A percentile compares a stretch with the other conserved stretches of the same genome.
These are phyloP conservation scores for Sphagnum contortum DNA, from an alignment of 225 moss, liverwort and hornwort genomes.

Conservation along the genomic window DNA sequence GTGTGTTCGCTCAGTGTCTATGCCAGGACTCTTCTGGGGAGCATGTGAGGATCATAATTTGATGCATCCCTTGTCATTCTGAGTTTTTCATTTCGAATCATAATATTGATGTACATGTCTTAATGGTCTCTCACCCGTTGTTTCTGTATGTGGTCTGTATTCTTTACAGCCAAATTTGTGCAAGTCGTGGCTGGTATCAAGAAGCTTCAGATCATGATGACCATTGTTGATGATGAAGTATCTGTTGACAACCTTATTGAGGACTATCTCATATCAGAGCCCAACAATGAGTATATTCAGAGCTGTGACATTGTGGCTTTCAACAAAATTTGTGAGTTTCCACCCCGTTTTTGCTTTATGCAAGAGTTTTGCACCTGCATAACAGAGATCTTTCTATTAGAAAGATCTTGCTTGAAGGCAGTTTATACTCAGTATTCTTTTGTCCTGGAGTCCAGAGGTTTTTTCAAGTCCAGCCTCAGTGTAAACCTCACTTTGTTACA, in stretches of 20 bases:
- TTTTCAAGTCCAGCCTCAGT: no score
- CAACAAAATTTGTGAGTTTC: conserved; percentile 85
- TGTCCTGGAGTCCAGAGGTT: no score
- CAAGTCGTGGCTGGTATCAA: conserved; percentile 82
- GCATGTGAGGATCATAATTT: conserved; percentile 29
- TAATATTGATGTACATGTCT: not conserved
- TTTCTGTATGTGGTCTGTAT: no score
- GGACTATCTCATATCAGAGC: conserved; percentile 59
- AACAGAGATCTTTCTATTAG: no score
- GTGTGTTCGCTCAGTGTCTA: conserved; percentile 37
- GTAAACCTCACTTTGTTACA: no score
- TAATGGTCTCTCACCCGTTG: not conserved
- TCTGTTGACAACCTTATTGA: conserved; percentile 82
- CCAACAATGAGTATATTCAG: conserved; percentile 75
- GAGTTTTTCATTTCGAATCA: not conserved
- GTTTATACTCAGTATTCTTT: no score
- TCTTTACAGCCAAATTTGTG: conserved; percentile 56
- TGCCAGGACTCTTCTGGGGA: conserved; percentile 78
- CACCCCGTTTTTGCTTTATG: no score
- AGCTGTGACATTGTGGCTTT: conserved; percentile 92
- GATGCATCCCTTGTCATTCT: no score
- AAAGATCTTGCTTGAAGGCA: no score
- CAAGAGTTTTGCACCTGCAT: no score
- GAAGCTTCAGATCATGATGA: conserved; percentile 94
- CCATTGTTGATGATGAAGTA: conserved; percentile 78